Evolutionary conservation across 2,329 filamentous ascomycete genomes (phyloP).

Genomic region (Aspergillus texensis): DNA sequence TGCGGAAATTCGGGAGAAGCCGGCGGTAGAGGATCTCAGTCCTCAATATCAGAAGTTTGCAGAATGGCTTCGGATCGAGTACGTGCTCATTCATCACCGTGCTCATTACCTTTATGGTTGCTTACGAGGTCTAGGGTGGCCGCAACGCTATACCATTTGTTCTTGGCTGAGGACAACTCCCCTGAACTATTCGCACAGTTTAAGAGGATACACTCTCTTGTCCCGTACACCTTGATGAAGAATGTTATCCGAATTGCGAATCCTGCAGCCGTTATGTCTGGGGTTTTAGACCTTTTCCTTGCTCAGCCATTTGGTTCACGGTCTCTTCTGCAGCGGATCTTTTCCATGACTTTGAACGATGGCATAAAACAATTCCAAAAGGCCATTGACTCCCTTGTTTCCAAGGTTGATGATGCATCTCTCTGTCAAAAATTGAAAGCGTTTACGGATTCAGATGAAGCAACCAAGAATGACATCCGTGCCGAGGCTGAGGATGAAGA

Average conservation of each 20-base stretch:
- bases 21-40: slow-evolving; percentile 82
- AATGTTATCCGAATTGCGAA: slow-evolving; percentile 97
- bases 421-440: slow-evolving; percentile 79
- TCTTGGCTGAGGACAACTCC: slow-evolving; percentile 96
- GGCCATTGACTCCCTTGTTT: slow-evolving; percentile 75
- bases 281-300: slow-evolving; percentile 89
- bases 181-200: slow-evolving; percentile 93
- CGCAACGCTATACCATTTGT: slow-evolving; percentile 94
- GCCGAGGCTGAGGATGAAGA: slow-evolving; percentile 72
- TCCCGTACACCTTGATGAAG: slow-evolving; percentile 91
- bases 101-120: neutral
- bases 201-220: slow-evolving; percentile 89
- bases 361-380: slow-evolving; percentile 85
- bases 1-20: slow-evolving; percentile 87
- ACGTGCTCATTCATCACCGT: slow-evolving; percentile 21
- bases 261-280: slow-evolving; percentile 95
- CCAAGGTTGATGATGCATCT: slow-evolving; percentile 78
- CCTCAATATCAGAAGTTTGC: slow-evolving; percentile 98
- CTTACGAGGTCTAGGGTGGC: slow-evolving; percentile 61
- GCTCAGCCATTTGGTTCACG: slow-evolving; percentile 91
- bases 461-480: slow-evolving; percentile 73
- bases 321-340: slow-evolving; percentile 91
- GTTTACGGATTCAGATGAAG: slow-evolving; percentile 76
- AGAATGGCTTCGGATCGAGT: slow-evolving; percentile 95
- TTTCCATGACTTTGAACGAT: slow-evolving; percentile 86